These are phyloP conservation scores for Boeremia exigua DNA, from an alignment of 2,329 filamentous ascomycete genomes.

Conservation along the genomic window DNA sequence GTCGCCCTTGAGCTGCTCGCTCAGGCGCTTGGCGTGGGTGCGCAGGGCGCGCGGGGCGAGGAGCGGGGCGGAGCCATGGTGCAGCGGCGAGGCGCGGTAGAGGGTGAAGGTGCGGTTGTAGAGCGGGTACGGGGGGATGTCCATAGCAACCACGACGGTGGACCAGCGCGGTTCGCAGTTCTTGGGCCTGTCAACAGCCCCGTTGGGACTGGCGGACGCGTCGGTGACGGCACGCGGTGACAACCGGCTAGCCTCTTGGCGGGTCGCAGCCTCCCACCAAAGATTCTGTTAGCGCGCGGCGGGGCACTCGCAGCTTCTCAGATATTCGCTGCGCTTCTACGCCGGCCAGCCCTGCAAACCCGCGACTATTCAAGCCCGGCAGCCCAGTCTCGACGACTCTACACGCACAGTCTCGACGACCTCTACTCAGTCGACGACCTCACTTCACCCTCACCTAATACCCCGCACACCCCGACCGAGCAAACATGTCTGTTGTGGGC, in stretches of 20 bases:
- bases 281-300: slow-evolving; percentile 9
- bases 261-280: too few relatives aligned
- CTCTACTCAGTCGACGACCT: slow-evolving; percentile 18
- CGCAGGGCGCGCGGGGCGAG: slow-evolving; percentile 49
- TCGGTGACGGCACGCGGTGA: not conserved
- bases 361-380: slow-evolving; percentile 15
- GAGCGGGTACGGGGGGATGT: slow-evolving; percentile 52
- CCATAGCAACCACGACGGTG: slow-evolving; percentile 30
- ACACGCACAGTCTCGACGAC: slow-evolving; percentile 15
- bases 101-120: slow-evolving; percentile 62
- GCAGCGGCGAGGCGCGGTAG: slow-evolving; percentile 61
- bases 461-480: slow-evolving; percentile 34
- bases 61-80: slow-evolving; percentile 51
- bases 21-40: slow-evolving; percentile 56
- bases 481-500: slow-evolving; percentile 70
- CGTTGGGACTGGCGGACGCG: too few relatives aligned
- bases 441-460: slow-evolving; percentile 22
- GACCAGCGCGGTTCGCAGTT: not conserved
- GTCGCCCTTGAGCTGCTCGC: slow-evolving; percentile 58
- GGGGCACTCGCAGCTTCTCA: slow-evolving; percentile 8
- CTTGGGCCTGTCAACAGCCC: too few relatives aligned
- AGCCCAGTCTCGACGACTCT: slow-evolving; percentile 10
- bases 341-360: slow-evolving; percentile 18
- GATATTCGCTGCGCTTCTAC: slow-evolving; percentile 14
- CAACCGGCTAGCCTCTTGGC: too few relatives aligned